Conservation (phyloP, 192 early-diverging fungal species). For the Podila verticillata region DNA sequence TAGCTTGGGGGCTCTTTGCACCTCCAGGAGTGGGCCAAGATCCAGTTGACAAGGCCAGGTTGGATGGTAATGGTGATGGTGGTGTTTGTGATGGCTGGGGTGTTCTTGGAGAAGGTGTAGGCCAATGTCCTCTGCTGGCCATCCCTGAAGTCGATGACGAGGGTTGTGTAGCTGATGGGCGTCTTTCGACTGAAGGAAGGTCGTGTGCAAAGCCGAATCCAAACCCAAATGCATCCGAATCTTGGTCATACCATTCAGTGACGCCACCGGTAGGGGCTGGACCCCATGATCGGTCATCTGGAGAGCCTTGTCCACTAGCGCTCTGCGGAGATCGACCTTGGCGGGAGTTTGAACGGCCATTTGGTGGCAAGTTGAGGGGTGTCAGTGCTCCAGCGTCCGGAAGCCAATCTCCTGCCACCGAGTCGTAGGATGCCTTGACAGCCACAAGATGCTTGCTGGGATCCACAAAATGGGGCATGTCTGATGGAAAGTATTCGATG, state of each 20-base stretch:
- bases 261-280: not conserved
- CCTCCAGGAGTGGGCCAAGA: not conserved
- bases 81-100: too few relatives aligned
- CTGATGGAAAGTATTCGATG: constrained; percentile 22
- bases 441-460: constrained; percentile 8
- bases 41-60: not conserved
- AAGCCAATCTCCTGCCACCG: not conserved
- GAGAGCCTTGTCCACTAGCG: not conserved
- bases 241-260: not conserved
- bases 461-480: not conserved
- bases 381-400: not conserved
- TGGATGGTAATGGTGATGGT: not conserved
- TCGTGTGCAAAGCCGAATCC: not conserved
- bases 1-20: not conserved
- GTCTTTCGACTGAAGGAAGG: not conserved
- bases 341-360: not conserved
- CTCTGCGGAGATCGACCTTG: not conserved
- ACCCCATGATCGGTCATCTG: not conserved
- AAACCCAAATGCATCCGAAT: not conserved
- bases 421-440: constrained; percentile 28
- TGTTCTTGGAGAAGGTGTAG: not conserved
- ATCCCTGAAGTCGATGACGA: not conserved
- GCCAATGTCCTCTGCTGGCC: not conserved
- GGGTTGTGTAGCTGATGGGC: not conserved
- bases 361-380: not conserved